These are phyloP conservation scores for Juglanconis oblonga DNA, from an alignment of 2,329 filamentous ascomycete species.

Conservation along the genomic window DNA sequence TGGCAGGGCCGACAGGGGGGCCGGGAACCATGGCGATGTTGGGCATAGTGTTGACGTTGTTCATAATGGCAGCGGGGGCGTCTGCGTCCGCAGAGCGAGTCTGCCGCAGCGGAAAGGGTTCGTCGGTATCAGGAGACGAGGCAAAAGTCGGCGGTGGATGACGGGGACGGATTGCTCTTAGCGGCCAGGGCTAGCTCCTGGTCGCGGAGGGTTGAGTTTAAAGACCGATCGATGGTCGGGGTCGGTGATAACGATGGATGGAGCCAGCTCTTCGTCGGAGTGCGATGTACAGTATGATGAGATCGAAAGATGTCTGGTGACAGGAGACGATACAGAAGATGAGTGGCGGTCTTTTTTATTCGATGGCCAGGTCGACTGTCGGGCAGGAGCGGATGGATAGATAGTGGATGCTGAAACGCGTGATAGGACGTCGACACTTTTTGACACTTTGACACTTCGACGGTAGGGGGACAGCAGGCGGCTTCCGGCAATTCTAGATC, in stretches of 20 bases:
- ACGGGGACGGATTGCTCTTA: slow-evolving; percentile 1
- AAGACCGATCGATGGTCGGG: slow-evolving; percentile 7
- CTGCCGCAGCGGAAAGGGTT: slow-evolving; percentile 27
- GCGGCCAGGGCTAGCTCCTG: slow-evolving; percentile 2
- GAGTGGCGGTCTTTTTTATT: slow-evolving; percentile 5
- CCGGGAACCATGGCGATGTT: slow-evolving; percentile 65
- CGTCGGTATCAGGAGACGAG: slow-evolving; percentile 12
- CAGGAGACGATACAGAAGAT: neutral
- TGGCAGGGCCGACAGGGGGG: slow-evolving; percentile 60
- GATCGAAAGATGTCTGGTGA: neutral
- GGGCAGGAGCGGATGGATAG: neutral
- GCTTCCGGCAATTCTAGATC: too few species aligned
- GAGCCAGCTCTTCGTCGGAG: slow-evolving; percentile 18
- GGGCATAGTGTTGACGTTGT: slow-evolving; percentile 62
- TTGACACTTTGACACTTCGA: neutral
- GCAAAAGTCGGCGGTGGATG: neutral
- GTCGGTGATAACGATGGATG: slow-evolving; percentile 9
- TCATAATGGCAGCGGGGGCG: slow-evolving; percentile 42
- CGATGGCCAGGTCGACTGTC: neutral
- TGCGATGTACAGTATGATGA: neutral
- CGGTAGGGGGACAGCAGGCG: neutral
- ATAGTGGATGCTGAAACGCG: slow-evolving; percentile 11
- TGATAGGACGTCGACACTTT: slow-evolving; percentile 7
- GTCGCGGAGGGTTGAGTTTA: neutral
- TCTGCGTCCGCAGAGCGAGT: slow-evolving; percentile 35